A percentile compares a stretch with the other conserved stretches of the same genome.
These are phyloP conservation scores for Viridothelium virens DNA, from an alignment of 495 filamentous ascomycete genomes.

Conservation along the genomic window DNA sequence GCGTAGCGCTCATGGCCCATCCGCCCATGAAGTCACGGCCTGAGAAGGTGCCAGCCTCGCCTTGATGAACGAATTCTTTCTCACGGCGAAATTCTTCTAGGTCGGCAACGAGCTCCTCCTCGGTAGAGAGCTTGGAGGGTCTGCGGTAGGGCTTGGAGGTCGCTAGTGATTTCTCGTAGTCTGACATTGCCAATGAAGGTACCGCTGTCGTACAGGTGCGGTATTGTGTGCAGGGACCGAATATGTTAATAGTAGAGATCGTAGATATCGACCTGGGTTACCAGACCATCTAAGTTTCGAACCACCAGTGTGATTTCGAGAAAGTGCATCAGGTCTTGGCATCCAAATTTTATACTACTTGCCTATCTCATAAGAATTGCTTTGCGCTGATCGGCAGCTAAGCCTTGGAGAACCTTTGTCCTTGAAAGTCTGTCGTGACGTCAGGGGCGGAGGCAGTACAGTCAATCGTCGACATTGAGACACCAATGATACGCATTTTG, in stretches of 20 bases:
- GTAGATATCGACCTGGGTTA: background rate
- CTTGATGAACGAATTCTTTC: background rate
- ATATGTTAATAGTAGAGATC: background rate
- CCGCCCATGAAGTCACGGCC: background rate
- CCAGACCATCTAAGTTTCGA: too few relatives aligned
- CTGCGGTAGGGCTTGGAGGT: background rate
- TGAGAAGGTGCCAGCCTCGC: constrained; percentile 2
- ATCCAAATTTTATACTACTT: background rate
- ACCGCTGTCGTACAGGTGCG: background rate
- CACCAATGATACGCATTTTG: too few relatives aligned
- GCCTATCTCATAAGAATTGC: too few relatives aligned
- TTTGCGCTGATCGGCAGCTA: background rate
- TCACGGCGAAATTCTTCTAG: constrained; percentile 4
- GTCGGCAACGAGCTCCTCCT: background rate
- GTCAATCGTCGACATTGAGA: too few relatives aligned
- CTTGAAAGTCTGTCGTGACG: background rate
- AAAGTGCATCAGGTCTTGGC: too few relatives aligned
- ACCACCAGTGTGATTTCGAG: too few relatives aligned
- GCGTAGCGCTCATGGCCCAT: background rate
- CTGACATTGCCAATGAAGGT: background rate
- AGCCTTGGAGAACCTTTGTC: background rate
- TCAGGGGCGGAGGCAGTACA: background rate
- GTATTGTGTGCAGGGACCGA: background rate
- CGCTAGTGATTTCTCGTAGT: constrained; percentile 5
- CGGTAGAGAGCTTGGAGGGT: background rate